Evolutionary conservation across 768 basidiomycete genomes (phyloP).

Genomic region (Leucocoprinus sp.): DNA sequence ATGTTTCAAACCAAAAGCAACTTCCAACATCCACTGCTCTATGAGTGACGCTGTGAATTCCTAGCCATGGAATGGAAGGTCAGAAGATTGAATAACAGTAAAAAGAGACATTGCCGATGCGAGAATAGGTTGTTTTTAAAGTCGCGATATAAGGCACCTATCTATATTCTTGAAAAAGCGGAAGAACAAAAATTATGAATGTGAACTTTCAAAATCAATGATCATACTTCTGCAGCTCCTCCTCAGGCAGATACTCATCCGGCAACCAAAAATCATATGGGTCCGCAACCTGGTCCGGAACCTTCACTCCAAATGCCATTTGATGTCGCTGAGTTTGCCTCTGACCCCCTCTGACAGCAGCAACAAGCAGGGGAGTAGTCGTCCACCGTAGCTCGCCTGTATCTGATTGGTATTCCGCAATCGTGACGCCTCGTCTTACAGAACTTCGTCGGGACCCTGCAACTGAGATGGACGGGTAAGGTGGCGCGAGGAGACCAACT

Average conservation of each 20-base stretch:
- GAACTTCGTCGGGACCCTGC: constrained; percentile 14
- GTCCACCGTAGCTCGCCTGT: constrained; percentile 7
- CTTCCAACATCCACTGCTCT: too few relatives aligned
- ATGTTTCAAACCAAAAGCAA: too few relatives aligned
- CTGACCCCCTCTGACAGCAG: constrained; percentile 5
- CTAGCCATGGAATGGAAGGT: too few relatives aligned
- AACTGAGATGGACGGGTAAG: neutral
- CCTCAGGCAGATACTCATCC: constrained; percentile 9
- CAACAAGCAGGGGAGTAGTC: constrained; percentile 1
- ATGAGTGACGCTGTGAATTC: too few relatives aligned
- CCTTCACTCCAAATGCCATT: constrained; percentile 9
- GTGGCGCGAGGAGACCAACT: neutral
- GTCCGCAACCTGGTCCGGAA: constrained; percentile 7
- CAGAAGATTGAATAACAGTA: too few relatives aligned
- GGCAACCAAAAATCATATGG: constrained; percentile 9
- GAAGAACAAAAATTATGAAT: too few relatives aligned
- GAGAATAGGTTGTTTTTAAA: too few relatives aligned
- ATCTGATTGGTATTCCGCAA: constrained; percentile 6
- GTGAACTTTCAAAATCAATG: too few relatives aligned
- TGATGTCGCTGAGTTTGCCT: constrained; percentile 9
- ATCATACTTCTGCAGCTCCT: constrained; percentile 8
- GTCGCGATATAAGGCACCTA: too few relatives aligned
- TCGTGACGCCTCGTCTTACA: constrained; percentile 2
- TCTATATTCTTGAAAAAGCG: too few relatives aligned
- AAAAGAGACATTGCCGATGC: too few relatives aligned